Conservation (phyloP, 2,329 filamentous ascomycete species). For the Mariannaea elegans region DNA sequence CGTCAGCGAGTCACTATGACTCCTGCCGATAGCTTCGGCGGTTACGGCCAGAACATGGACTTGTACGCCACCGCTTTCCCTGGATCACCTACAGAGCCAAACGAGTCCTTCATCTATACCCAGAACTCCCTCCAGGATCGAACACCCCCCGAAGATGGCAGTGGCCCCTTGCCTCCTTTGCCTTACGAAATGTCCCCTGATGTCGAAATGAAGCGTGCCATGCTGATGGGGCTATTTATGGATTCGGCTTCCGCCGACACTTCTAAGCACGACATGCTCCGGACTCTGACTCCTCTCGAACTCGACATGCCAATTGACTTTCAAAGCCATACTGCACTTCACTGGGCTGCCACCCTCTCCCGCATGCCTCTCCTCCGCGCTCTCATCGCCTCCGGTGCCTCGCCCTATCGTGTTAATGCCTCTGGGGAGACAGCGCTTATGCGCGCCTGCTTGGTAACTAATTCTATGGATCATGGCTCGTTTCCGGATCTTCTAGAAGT, state of each 20-base stretch:
- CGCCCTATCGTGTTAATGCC: conserved; percentile 86
- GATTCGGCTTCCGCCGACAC: conserved; percentile 76
- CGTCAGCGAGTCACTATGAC: conserved; percentile 69
- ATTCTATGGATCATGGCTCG: conserved; percentile 89
- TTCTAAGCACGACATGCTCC: conserved; percentile 79
- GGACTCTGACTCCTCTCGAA: conserved; percentile 78
- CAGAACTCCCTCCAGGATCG: conserved; percentile 57
- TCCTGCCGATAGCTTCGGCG: conserved; percentile 66
- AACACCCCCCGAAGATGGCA: conserved; percentile 58
- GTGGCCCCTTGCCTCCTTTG: conserved; percentile 71
- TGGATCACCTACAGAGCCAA: conserved; percentile 80
- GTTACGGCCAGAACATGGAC: conserved; percentile 59
- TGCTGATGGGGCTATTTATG: conserved; percentile 85
- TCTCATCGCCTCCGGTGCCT: conserved; percentile 85
- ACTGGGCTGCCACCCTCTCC: conserved; percentile 95
- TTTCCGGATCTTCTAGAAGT: conserved; percentile 93
- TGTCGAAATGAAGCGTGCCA: conserved; percentile 80
- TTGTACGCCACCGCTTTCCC: conserved; percentile 60
- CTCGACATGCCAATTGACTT: conserved; percentile 93
- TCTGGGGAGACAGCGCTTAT: conserved; percentile 93
- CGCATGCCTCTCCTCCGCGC: conserved; percentile 83
- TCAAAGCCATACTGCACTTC: conserved; percentile 87
- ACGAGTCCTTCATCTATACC: conserved; percentile 79
- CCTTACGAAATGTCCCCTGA: conserved; percentile 68
- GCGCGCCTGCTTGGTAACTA: conserved; percentile 91